Conservation (phyloP, 202 grass and related monocot genomes). For the Schoenoplectus tabernaemontani region DNA sequence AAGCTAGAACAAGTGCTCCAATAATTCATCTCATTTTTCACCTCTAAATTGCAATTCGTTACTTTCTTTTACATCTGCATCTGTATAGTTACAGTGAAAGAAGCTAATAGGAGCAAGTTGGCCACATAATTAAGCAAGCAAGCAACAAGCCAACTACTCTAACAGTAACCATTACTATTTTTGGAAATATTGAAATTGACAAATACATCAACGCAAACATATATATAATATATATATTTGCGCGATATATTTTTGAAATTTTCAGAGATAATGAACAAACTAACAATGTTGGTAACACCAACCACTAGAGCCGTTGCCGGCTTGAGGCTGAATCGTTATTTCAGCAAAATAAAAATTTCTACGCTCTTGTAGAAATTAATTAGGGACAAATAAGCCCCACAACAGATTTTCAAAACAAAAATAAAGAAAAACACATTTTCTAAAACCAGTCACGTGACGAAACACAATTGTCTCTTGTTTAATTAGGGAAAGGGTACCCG, state of each 20-base stretch:
- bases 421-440: not conserved
- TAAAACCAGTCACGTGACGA: not conserved
- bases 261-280: not conserved
- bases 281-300: too few species aligned
- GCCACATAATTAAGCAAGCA: not conserved
- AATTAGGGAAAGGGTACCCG: not conserved
- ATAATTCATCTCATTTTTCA: not conserved
- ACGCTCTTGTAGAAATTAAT: too few species aligned
- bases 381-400: too few species aligned
- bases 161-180: not conserved
- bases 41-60: not conserved
- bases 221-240: not conserved
- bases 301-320: too few species aligned
- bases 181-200: not conserved
- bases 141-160: not conserved
- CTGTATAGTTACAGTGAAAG: not conserved
- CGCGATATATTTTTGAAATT: not conserved
- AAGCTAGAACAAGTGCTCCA: too few species aligned
- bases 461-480: not conserved
- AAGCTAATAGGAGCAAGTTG: not conserved
- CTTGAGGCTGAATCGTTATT: too few species aligned
- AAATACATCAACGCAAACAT: not conserved
- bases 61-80: not conserved
- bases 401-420: too few species aligned
- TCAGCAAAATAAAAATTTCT: too few species aligned